Evolutionary conservation across 2,329 filamentous ascomycete genomes (phyloP).

Genomic region (Fusarium subtropicale): DNA sequence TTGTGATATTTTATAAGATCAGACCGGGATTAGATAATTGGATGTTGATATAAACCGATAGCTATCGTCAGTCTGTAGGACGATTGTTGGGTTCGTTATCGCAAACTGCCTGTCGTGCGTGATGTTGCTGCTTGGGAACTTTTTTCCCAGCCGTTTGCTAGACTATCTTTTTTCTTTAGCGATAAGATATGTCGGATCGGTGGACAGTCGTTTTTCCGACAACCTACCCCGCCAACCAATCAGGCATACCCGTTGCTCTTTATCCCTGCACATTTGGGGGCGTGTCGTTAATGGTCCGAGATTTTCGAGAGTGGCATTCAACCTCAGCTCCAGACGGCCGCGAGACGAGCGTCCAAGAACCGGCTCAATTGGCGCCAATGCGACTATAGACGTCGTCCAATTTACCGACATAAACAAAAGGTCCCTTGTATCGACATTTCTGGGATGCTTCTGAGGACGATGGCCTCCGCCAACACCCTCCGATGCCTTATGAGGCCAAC

Average conservation of each 20-base stretch:
- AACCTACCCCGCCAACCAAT: constrained; percentile 30
- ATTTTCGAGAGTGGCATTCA: constrained; percentile 48
- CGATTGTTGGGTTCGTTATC: constrained; percentile 5
- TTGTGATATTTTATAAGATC: constrained; percentile 35
- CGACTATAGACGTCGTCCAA: constrained; percentile 36
- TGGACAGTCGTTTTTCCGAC: constrained; percentile 45
- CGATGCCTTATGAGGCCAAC: constrained; percentile 57
- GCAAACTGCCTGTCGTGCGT: constrained; percentile 23
- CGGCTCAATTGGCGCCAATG: constrained; percentile 49
- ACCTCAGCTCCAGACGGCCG: constrained; percentile 44
- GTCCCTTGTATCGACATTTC: not conserved
- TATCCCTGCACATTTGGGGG: constrained; percentile 31
- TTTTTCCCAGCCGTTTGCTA: constrained; percentile 30
- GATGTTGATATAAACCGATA: not conserved
- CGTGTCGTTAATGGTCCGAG: constrained; percentile 43
- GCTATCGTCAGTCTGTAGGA: not conserved
- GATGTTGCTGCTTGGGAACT: constrained; percentile 37
- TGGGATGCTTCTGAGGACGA: constrained; percentile 35
- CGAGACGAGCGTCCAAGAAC: constrained; percentile 40
- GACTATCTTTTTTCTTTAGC: constrained; percentile 36
- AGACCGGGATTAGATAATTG: not conserved
- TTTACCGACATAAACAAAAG: constrained; percentile 14
- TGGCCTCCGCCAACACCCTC: constrained; percentile 57
- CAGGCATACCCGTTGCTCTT: not conserved
- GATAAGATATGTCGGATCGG: constrained; percentile 49